Evolutionary conservation across 2,329 filamentous ascomycete species (phyloP), one percentile per base, ranked within the genome.

Genomic region (Sporothrix pallida): DNA sequence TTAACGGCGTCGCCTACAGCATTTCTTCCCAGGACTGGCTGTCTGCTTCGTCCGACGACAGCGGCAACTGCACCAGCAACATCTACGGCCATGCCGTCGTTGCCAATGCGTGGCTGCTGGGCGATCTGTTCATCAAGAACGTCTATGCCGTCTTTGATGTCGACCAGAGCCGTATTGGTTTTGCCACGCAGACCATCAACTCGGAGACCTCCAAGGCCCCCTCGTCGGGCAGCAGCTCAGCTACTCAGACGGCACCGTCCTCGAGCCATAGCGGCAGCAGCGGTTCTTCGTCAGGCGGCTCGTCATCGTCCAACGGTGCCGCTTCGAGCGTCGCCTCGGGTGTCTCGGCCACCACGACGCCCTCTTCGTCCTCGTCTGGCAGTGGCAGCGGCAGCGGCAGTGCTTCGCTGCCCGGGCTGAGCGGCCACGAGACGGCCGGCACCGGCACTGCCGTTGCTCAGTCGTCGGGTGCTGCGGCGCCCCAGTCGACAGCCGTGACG

Each of bases 121-220:
- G 94, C 1, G 94, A 94, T 77, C 89, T 92, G 0, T 97, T 97
- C 78, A 83, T 97, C 75, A 97, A 97, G 84, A 97, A 97, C 77
- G 94, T 97, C 17, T 97, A 97, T 80, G 86, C 89, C 1, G 91
- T 96, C 31, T 97, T 97, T 80, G 94, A 97, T 80, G 89, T 88
- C 71, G 93, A 95, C 75, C 79, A 89, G 76, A 82, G 81, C 60
- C 87, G 87, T 70, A 88, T 94, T 76, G 74, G 74, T 31, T 76
- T 77, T 37, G 76, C 50, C n/a, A 54, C 13, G 9, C 50, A 70
- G 68, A 20, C 65, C 56, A 48, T 67, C 42, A 48, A 67, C 52
- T 56, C 52, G 15, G 15, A 52, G 6, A 20, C 48, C 48, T 68
- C 63, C 63, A n/a, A 15, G 1, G 48, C n/a, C 13, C 17, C 67